Conservation (phyloP, 192 early-diverging fungal species). For the Haplosporangium gracile region DNA sequence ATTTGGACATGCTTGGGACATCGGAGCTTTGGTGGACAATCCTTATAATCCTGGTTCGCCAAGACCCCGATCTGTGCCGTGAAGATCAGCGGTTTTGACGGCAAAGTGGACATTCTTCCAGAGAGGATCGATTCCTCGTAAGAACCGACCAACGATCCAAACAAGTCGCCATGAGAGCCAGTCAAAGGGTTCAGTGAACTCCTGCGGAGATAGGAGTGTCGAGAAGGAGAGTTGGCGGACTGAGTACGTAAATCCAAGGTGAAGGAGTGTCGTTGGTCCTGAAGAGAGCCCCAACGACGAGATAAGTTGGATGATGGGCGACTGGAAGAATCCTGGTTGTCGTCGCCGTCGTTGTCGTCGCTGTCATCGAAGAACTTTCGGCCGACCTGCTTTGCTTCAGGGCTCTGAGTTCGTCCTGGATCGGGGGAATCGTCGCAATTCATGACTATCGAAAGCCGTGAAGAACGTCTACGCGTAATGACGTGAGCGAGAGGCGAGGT, state of each 20-base stretch:
- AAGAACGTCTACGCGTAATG: conserved; percentile 44
- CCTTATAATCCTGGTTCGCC: conserved; percentile 72
- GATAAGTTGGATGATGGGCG: background rate
- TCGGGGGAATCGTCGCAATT: conserved; percentile 49
- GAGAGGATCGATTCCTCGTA: conserved; percentile 81
- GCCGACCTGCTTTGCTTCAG: background rate
- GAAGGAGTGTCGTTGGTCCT: conserved; percentile 12
- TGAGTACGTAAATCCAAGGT: conserved; percentile 8
- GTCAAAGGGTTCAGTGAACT: conserved; percentile 24
- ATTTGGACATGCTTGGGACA: conserved; percentile 76
- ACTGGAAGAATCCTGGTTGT: background rate
- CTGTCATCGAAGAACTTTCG: background rate
- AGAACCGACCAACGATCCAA: conserved; percentile 62
- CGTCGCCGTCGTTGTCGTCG: background rate
- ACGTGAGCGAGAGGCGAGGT: conserved; percentile 51
- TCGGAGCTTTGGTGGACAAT: conserved; percentile 66
- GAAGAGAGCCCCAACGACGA: conserved; percentile 22
- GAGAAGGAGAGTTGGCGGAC: conserved; percentile 30
- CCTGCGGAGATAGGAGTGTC: conserved; percentile 13
- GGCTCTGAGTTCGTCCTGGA: conserved; percentile 23
- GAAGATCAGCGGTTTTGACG: conserved; percentile 80
- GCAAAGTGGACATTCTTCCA: conserved; percentile 82
- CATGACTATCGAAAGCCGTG: conserved; percentile 50
- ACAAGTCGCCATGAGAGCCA: conserved; percentile 34
- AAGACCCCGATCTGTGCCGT: conserved; percentile 78